A percentile compares a stretch with the other conserved stretches of the same genome.
phyloP scores from a whole-genome alignment of 2,329 filamentous ascomycete species.

The Pestalotiopsis sp. region DNA sequence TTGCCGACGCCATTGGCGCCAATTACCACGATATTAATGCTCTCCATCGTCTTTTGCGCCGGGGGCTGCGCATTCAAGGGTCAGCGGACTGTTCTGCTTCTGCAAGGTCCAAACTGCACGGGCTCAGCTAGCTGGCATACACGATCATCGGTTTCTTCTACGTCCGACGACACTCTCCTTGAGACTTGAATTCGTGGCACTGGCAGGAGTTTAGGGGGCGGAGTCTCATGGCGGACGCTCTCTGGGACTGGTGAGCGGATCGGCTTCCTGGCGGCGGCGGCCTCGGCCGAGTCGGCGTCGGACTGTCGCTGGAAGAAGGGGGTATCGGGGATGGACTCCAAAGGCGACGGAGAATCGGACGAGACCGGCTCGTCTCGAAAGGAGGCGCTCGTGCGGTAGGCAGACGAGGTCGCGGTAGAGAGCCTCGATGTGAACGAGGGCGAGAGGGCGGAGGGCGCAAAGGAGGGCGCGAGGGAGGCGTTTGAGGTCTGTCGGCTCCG shows the following conservation, averaged over 20 bases:
- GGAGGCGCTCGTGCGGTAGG: constrained; percentile 7
- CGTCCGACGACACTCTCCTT: constrained; percentile 51
- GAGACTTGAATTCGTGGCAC: constrained; percentile 47
- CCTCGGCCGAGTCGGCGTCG: constrained; percentile 33
- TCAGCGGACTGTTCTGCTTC: constrained; percentile 11
- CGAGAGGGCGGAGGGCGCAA: constrained; percentile 5
- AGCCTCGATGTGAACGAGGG: constrained; percentile 13
- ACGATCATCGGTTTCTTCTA: constrained; percentile 33
- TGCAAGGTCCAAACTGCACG: constrained; percentile 13
- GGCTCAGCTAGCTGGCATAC: constrained; percentile 11
- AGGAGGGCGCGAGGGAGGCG: constrained; percentile 4
- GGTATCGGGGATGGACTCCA: constrained; percentile 57
- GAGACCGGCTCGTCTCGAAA: constrained; percentile 19
- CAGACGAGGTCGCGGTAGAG: constrained; percentile 15
- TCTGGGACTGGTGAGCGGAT: constrained; percentile 16
- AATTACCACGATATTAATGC: constrained; percentile 68
- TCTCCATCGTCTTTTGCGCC: constrained; percentile 49
- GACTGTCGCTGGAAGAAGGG: constrained; percentile 55
- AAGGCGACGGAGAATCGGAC: constrained; percentile 45
- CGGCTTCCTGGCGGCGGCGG: constrained; percentile 24
- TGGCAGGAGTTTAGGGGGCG: constrained; percentile 41
- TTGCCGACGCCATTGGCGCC: constrained; percentile 69
- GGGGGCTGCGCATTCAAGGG: constrained; percentile 14
- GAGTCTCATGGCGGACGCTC: constrained; percentile 41
- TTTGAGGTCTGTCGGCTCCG: constrained; percentile 12